A percentile compares a stretch with the other conserved stretches of the same genome.
Evolutionary conservation across 192 early-diverging fungal genomes (phyloP).

Genomic region (Cetraspora pellucida): DNA sequence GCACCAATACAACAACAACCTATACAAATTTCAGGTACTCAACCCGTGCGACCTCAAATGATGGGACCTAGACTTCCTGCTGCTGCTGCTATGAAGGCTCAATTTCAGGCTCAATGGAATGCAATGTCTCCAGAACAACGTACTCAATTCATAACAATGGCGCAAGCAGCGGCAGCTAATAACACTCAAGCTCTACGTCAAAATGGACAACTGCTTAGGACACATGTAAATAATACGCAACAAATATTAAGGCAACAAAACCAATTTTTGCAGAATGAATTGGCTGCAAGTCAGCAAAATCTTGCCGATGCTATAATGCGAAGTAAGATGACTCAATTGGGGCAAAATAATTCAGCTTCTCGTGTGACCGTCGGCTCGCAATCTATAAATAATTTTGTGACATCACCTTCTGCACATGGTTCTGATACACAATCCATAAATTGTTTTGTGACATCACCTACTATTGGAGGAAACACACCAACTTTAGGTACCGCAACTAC

Average conservation of each 20-base stretch:
- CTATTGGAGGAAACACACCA: background rate
- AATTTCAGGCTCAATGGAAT: too few species aligned
- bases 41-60: too few species aligned
- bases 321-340: too few species aligned
- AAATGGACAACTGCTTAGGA: background rate
- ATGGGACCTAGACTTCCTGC: too few species aligned
- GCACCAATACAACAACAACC: too few species aligned
- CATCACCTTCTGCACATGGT: background rate
- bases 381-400: slow-evolving; percentile 4
- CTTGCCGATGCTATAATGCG: background rate
- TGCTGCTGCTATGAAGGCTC: too few species aligned
- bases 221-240: background rate
- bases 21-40: too few species aligned
- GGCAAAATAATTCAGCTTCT: background rate
- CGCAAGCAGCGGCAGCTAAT: background rate
- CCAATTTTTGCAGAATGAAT: background rate
- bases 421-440: background rate
- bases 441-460: background rate
- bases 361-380: background rate
- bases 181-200: background rate
- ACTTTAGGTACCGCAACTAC: background rate
- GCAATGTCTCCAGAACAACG: slow-evolving; percentile 12
- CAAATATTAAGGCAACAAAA: slow-evolving; percentile 2
- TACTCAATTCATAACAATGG: background rate
- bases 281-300: slow-evolving; percentile 8